A percentile compares a stretch with the other conserved stretches of the same genome.
Evolutionary conservation across 2,329 filamentous ascomycete genomes (phyloP).

Genomic region (Plectosphaerella plurivora): DNA sequence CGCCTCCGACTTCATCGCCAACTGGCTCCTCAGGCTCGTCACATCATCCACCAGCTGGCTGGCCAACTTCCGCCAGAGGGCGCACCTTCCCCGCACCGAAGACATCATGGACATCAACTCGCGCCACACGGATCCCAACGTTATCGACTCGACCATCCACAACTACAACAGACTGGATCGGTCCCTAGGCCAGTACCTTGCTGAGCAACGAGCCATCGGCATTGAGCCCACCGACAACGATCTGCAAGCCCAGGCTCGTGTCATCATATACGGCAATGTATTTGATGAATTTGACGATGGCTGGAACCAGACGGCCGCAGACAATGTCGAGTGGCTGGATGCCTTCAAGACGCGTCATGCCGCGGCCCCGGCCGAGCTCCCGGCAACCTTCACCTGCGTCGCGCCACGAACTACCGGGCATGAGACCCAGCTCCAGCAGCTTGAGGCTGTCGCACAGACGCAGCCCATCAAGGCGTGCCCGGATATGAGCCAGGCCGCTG

Average conservation of each 20-base stretch:
- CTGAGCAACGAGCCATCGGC: conserved; percentile 37
- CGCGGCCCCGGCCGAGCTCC: neutral
- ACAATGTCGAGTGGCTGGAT: conserved; percentile 49
- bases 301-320: conserved; percentile 61
- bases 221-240: conserved; percentile 47
- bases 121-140: conserved; percentile 47
- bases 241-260: conserved; percentile 51
- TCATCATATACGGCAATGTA: conserved; percentile 46
- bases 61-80: conserved; percentile 48
- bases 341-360: conserved; percentile 46
- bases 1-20: conserved; percentile 45
- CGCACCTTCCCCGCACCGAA: conserved; percentile 52
- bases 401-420: conserved; percentile 3
- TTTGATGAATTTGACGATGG: conserved; percentile 48
- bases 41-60: conserved; percentile 50
- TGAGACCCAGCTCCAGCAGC: neutral
- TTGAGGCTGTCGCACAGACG: neutral
- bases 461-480: neutral
- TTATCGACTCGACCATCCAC: conserved; percentile 56
- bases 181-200: conserved; percentile 51
- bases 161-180: conserved; percentile 52
- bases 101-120: conserved; percentile 44
- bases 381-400: neutral
- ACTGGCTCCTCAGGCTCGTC: conserved; percentile 53
- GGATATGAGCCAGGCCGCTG: too few species aligned